Base-by-base conservation (phyloP, 2,329 filamentous ascomycete genomes). In the Colletotrichum salicis region DNA sequence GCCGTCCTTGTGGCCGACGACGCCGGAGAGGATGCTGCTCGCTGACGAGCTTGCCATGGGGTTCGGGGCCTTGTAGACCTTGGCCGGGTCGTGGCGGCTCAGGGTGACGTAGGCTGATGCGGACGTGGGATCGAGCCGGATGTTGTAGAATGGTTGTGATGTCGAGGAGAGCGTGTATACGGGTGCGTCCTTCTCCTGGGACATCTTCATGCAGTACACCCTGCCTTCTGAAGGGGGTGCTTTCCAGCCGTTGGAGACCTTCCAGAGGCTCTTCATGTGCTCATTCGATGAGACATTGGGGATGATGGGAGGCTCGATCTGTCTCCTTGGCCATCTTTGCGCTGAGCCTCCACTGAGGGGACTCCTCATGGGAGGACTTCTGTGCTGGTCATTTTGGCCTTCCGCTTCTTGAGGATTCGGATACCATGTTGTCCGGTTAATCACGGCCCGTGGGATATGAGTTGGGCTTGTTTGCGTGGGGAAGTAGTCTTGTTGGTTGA, bases 401-500 rank as follows among this genome's bases (percentile, higher is more conserved):
- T 78, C 78, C 33, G 75, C 41, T 48, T 22, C 74, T 24, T 79
- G 77, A 5, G 58, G 59, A 12, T 78, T 79, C 0, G 84, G 85
- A 10, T 85, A 86, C 78, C 93, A 92, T 29, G 90, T 88, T 41
- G 89, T 88, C 64, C 91, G 85, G 80, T 90, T 93, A 77, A 93
- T 91, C 70, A 91, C 87, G 19, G 88, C 87, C 45, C 86, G 85
- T 5, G 91, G 91, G 60, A 94, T 88, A 37, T 89, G 86, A 1
- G 88, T 88, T 13, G 92, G 91, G 71, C 88, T 90, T 66, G 87
- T 82, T 78, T 92, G 89, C 0, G 89, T 91, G 2, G 93, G 92
- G 60, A 88, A 92, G 81, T 95, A 95, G 58, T 89, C 82, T 77
- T 95, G 93, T 69, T 90, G 88, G 67, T 90, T 86, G 3, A 94